A percentile compares a stretch with the other conserved stretches of the same genome.
Conservation (phyloP, 2,329 filamentous ascomycete genomes). For the Boeremia exigua region DNA sequence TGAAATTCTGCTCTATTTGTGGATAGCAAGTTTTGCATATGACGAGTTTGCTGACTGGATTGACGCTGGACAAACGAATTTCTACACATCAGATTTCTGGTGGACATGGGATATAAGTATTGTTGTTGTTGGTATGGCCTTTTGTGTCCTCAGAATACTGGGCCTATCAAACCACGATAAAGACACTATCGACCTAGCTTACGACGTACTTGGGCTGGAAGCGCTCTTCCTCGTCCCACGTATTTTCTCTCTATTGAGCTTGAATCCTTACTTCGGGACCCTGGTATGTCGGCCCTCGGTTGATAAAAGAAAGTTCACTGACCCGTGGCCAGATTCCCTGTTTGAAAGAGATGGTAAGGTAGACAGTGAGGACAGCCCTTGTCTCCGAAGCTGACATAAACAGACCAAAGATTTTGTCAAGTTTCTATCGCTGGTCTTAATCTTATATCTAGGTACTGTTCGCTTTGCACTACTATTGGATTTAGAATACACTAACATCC, state of each 20-base stretch:
- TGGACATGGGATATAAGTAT: constrained; percentile 56
- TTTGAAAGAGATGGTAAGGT: constrained; percentile 80
- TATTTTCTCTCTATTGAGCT: constrained; percentile 83
- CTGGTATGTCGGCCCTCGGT: constrained; percentile 54
- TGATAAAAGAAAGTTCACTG: not conserved
- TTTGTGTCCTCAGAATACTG: constrained; percentile 71
- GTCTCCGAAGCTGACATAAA: constrained; percentile 10
- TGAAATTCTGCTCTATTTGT: constrained; percentile 80
- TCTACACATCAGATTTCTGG: constrained; percentile 48
- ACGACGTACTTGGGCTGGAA: constrained; percentile 88
- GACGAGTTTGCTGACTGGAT: constrained; percentile 78
- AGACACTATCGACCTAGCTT: constrained; percentile 75
- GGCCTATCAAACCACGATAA: constrained; percentile 68
- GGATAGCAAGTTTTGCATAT: constrained; percentile 86
- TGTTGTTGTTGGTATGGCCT: constrained; percentile 73
- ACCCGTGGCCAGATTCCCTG: constrained; percentile 71
- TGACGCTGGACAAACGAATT: constrained; percentile 81
- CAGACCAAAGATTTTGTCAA: constrained; percentile 86
- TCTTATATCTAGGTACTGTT: constrained; percentile 73
- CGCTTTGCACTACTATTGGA: no score
- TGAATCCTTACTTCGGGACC: constrained; percentile 90
- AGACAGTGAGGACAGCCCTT: not conserved
- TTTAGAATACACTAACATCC: not conserved
- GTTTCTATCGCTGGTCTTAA: constrained; percentile 77
- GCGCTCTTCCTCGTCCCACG: constrained; percentile 87